Evolutionary conservation across 805 yeast species (phyloP), one percentile per base, ranked within the genome.

Genomic region (Candida montana): DNA sequence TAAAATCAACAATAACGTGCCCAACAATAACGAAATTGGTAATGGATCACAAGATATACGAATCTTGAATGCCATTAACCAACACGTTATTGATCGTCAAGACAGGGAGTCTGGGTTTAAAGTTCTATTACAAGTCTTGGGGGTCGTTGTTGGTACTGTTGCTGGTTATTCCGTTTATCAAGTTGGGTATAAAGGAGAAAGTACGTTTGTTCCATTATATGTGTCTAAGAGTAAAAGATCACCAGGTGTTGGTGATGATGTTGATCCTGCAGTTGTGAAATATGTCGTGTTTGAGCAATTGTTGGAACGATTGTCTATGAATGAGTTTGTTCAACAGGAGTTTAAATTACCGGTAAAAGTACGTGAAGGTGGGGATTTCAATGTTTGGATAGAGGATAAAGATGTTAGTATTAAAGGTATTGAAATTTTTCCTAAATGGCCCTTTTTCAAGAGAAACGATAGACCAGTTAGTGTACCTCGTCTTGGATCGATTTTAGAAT

Each of bases 341-440:
- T 56, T 49, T 39, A 45, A 51, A 35, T 33, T 56, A 17, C 60
- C 60, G 2, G 26, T 56, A 1, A 42, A 41, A 1, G 21, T 47
- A 28, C 41, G 42, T 4, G 36, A 46, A 9, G 42, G 48, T 5
- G 46, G 41, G 8, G 50, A 47, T n/a, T 54, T 54, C 31, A 41
- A 52, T 10, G 32, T 56, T 4, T 54, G 58, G 59, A 41, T 44
- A 2, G 56, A 56, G 37, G 55, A 53, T 28, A 49, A 36, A 21
- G 33, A 41, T 17, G 38, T 45, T 3, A 35, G 50, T 1, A 38
- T 56, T 7, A 56, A 54, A 31, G 59, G 60, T 2, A 2, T 56
- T 4, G 49, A 53, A 24, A 45, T 56, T 20, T 42, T 43, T n/a
- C 59, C 59, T 12, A 48, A 46, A 3, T 39, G 37, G 21, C 50